Evolutionary conservation across 257 asterid species (phyloP).

Genomic region (Petunia secreta): DNA sequence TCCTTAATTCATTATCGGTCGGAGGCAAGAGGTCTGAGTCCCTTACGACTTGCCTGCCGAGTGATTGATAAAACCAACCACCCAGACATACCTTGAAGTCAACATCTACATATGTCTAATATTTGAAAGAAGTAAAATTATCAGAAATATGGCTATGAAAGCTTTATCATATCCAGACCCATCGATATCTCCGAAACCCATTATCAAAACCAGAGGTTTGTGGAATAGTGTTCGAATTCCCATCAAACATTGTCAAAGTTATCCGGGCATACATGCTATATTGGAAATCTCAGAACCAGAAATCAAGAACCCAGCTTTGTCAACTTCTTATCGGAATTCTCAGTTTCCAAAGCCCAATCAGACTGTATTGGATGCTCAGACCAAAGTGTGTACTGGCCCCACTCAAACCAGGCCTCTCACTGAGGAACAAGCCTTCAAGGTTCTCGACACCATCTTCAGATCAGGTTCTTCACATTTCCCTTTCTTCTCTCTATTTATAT

Average conservation of each 20-base stretch:
- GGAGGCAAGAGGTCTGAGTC: no score
- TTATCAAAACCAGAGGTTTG: constrained; percentile 30
- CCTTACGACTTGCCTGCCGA: no score
- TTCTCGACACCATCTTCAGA: constrained; percentile 74
- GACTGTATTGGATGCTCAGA: constrained; percentile 87
- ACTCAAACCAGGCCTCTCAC: constrained; percentile 89
- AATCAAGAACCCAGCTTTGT: constrained; percentile 62
- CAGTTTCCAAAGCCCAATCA: constrained; percentile 60
- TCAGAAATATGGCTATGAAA: constrained; percentile 39
- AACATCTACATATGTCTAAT: no score
- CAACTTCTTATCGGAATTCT: constrained; percentile 71
- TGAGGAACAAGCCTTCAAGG: constrained; percentile 91
- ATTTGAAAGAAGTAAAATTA: no score
- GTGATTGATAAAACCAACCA: no score
- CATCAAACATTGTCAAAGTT: constrained; percentile 3
- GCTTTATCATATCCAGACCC: constrained; percentile 39
- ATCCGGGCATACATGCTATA: constrained; percentile 37
- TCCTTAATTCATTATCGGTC: no score
- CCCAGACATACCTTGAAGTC: no score
- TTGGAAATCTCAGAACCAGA: constrained; percentile 36
- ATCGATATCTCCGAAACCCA: constrained; percentile 39
- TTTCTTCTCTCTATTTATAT: neutral
- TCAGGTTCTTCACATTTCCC: constrained; percentile 50
- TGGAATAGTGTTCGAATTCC: constrained; percentile 24
- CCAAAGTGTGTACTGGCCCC: constrained; percentile 95